These are phyloP conservation scores for Thamnidium elegans DNA, from an alignment of 192 early-diverging fungal species.

Conservation along the genomic window DNA sequence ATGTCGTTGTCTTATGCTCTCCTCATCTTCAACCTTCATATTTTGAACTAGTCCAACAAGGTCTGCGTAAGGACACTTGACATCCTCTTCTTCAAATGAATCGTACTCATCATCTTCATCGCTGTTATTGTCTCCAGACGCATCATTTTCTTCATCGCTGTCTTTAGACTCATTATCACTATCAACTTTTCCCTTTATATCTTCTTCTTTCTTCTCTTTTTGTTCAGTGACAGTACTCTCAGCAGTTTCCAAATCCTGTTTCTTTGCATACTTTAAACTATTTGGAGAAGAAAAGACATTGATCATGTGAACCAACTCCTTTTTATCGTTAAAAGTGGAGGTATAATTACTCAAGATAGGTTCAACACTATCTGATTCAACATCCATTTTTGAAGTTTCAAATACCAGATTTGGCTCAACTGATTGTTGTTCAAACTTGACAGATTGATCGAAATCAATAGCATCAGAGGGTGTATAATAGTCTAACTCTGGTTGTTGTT, in stretches of 20 bases:
- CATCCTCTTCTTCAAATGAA: neutral
- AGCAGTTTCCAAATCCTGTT: neutral
- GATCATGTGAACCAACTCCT: constrained; percentile 19
- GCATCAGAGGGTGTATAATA: constrained; percentile 1
- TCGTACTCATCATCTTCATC: neutral
- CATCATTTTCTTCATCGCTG: neutral
- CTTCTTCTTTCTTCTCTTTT: neutral
- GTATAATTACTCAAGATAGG: neutral
- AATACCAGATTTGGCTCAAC: constrained; percentile 10
- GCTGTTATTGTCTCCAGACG: neutral
- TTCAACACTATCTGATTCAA: neutral
- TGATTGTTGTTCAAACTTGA: neutral
- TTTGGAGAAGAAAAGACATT: constrained; percentile 19
- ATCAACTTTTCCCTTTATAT: no score
- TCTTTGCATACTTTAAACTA: neutral
- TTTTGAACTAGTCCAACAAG: constrained; percentile 4
- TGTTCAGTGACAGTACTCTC: neutral
- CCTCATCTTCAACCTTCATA: constrained; percentile 10
- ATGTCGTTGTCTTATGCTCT: constrained; percentile 7
- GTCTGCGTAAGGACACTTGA: constrained; percentile 21
- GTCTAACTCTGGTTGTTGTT: neutral
- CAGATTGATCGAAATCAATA: constrained; percentile 7
- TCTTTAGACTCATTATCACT: neutral
- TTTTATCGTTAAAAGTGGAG: constrained; percentile 4
- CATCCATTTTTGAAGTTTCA: constrained; percentile 15